Evolutionary conservation across 495 filamentous ascomycete species (phyloP).

Genomic region (Aspergillus affinis): DNA sequence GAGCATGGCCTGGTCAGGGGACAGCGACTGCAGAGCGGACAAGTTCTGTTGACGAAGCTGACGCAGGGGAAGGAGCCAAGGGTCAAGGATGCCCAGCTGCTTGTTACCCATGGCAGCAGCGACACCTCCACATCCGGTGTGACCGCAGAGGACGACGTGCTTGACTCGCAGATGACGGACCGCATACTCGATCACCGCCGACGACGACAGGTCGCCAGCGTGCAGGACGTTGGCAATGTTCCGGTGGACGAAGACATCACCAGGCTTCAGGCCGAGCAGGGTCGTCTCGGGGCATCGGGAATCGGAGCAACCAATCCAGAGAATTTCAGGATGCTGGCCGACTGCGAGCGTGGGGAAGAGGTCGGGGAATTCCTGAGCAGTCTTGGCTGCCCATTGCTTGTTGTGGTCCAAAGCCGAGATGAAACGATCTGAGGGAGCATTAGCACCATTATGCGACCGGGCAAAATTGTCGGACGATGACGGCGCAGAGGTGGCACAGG

Average conservation of each 20-base stretch:
- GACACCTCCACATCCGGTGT: conserved; percentile 79
- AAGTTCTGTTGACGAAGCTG: conserved; percentile 57
- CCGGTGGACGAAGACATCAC: conserved; percentile 90
- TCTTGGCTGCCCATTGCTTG: conserved; percentile 69
- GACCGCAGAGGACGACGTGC: conserved; percentile 82
- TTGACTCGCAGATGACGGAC: conserved; percentile 73
- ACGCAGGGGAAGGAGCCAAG: conserved; percentile 74
- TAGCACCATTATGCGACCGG: conserved; percentile 14
- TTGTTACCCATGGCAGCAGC: conserved; percentile 64
- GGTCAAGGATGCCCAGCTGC: conserved; percentile 75
- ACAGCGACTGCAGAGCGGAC: conserved; percentile 47
- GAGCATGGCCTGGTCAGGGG: conserved; percentile 43
- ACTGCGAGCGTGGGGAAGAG: conserved; percentile 68
- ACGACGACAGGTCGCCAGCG: conserved; percentile 71
- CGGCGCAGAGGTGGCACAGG: conserved; percentile 26
- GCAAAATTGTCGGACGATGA: conserved; percentile 19
- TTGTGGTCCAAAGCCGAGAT: conserved; percentile 47
- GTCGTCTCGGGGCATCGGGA: conserved; percentile 86
- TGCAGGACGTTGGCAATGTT: conserved; percentile 92
- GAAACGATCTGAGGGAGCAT: conserved; percentile 33
- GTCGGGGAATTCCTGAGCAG: conserved; percentile 62
- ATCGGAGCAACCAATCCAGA: conserved; percentile 94
- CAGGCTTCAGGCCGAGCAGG: conserved; percentile 74
- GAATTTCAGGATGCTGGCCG: conserved; percentile 73
- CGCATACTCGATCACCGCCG: conserved; percentile 81